Evolutionary conservation across 2,329 filamentous ascomycete species (phyloP).

Genomic region (Calonectria multiphialidica): DNA sequence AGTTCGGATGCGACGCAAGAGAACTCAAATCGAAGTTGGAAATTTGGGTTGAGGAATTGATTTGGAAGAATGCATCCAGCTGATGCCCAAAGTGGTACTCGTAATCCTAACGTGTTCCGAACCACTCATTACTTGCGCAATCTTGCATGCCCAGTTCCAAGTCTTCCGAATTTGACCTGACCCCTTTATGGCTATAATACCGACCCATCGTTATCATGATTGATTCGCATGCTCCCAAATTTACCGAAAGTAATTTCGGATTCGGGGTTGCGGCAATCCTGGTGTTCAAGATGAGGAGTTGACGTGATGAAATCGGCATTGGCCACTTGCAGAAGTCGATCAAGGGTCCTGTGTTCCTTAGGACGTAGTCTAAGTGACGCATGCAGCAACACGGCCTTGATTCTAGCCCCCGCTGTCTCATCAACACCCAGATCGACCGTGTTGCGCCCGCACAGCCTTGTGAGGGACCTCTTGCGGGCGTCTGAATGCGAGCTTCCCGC

Average conservation of each 20-base stretch:
- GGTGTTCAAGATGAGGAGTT: neutral
- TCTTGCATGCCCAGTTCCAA: neutral
- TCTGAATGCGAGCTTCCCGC: constrained; percentile 45
- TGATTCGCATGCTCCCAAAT: constrained; percentile 3
- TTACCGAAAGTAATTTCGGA: constrained; percentile 3
- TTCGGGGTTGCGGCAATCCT: neutral
- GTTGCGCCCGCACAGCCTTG: constrained; percentile 47
- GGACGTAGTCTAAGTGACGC: constrained; percentile 13
- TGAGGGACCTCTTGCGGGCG: constrained; percentile 43
- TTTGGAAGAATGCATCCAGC: neutral
- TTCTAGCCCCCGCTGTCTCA: constrained; percentile 22
- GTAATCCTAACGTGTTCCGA: neutral
- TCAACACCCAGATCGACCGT: constrained; percentile 28
- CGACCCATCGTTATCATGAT: constrained; percentile 15
- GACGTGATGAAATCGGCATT: neutral
- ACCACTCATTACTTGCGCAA: neutral
- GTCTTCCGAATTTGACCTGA: neutral
- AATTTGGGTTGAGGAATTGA: neutral
- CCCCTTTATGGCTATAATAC: neutral
- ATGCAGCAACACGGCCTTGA: constrained; percentile 20
- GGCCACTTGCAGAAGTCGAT: neutral
- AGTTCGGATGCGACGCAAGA: neutral
- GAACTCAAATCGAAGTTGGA: constrained; percentile 13
- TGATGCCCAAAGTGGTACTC: neutral
- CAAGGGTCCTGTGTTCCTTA: constrained; percentile 9